Base-by-base conservation (phyloP, 495 filamentous ascomycete species). In the Schizothecium vesticola region DNA sequence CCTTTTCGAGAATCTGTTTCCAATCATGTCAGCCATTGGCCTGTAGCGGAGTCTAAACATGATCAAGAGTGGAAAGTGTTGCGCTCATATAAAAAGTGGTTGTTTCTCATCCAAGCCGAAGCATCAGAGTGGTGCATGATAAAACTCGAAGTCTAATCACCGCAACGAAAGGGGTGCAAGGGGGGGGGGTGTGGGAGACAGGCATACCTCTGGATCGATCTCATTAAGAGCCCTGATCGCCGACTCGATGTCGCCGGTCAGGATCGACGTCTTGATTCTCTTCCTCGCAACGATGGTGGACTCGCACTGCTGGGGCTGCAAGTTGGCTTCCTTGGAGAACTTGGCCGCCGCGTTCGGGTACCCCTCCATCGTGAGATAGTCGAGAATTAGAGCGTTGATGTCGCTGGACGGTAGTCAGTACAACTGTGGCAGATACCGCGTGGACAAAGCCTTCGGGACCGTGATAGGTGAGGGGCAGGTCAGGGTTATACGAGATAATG, bases 51-150 rank as follows among this genome's bases (percentile, higher is more conserved):
- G 28, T 24, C 63, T 55, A 56, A 12, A 36, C 24, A 29, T n/a
- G 33, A 71, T 63, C 43, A 67, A 64, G 61, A n/a, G 56, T 28
- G 23, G 59, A 29, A 56, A 24, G 56, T 80, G 76, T 79, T 87
- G 88, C n/a, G n/a, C 84, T 97, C 94, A 97, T 96, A 91, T 87
- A 93, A 91, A 91, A 89, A 88, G 89, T 82, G 84, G 89, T 89
- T 92, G 85, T 89, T 90, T 92, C 85, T 97, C 93, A 92, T 93
- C 96, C 92, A 86, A 78, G 87, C 86, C 80, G 83, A 87, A 88
- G 88, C 83, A 83, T 98, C 92, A 91, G 94, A 93, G 94, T 98
- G 94, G 94, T 99, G 96, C 94, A 98, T 97, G 95, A 69, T 81
- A 78, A 96, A 93, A 93, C 87, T 85, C 82, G 77, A 77, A 78